Evolutionary conservation across 306 rosid species (phyloP).

Genomic region (Clitoria ternatea): DNA sequence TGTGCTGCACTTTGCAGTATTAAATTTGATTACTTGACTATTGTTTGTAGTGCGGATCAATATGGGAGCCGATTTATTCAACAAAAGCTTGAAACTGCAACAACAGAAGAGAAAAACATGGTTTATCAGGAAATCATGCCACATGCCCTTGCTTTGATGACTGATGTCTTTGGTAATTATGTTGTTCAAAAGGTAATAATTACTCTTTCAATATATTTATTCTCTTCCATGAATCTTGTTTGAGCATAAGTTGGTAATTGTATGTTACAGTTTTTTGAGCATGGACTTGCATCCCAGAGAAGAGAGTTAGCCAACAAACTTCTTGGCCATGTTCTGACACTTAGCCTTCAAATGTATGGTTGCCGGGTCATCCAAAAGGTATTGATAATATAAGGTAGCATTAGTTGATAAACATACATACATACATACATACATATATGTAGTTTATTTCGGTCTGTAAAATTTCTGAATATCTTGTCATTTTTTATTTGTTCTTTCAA

Average conservation of each 20-base stretch:
- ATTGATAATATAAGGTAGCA: conserved; percentile 15
- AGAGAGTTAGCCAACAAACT: conserved; percentile 93
- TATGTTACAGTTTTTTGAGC: conserved; percentile 81
- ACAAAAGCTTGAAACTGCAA: conserved; percentile 92
- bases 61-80: conserved; percentile 94
- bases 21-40: not conserved
- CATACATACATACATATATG: too few species aligned
- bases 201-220: not conserved
- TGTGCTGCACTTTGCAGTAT: conserved; percentile 11
- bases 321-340: conserved; percentile 69
- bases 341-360: conserved; percentile 99
- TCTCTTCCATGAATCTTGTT: not conserved
- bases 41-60: conserved; percentile 71
- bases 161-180: conserved; percentile 94
- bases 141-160: conserved; percentile 83
- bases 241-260: not conserved
- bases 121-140: conserved; percentile 98
- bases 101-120: conserved; percentile 78
- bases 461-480: not conserved
- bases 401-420: too few species aligned
- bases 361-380: conserved; percentile 99
- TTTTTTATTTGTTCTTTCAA: not conserved
- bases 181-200: conserved; percentile 79
- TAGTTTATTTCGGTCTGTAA: too few species aligned
- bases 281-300: conserved; percentile 78